Evolutionary conservation across 2,329 filamentous ascomycete species (phyloP), one percentile per base, ranked within the genome.

Genomic region (Diaporthe vaccinii): DNA sequence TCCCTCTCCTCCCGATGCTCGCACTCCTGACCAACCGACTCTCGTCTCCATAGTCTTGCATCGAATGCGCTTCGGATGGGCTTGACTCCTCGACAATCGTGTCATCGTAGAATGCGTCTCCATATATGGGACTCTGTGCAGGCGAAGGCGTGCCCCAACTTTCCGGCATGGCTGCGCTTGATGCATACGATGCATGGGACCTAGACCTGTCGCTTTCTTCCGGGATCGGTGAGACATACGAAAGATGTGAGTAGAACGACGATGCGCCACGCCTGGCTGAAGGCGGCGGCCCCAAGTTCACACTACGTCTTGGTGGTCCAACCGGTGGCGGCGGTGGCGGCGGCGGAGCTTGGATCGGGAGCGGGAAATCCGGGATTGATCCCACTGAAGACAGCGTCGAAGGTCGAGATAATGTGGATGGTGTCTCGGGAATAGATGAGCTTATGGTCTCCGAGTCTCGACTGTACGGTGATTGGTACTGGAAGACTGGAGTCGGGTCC

Each of bases 211-310:
- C 87, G 77, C 88, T 90, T 80, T 95, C 93, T 82, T 95, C 94
- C 0, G 92, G 92, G 72, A 96, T 95, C 0, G 94, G 93, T 0
- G 93, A 93, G 36, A 95, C 93, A 76, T 89, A 93, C 0, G 93
- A 93, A 17, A 87, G 84, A 77, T 88, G 90, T 3, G 92, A 93
- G 79, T 93, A 92, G 76, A 92, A 92, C 0, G 91, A 91, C 0
- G 91, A 92, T 39, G 87, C 88, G 1, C 91, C 91, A 78, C 91
- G 85, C 78, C 91, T 87, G 4, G 90, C 86, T 17, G 88, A 90
- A 3, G 91, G 91, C 0, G 91, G 91, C 25, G 91, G 91, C 3
- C 91, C 91, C 17, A 92, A 81, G 68, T 85, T 89, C 20, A 88
- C 85, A 77, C 88, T 91, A 78, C 87, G 86, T 74, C 90, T 80